Percentiles rank a stretch among this genome's conserved stretches.
Conservation (phyloP, 805 yeast species). For the Starmerella floricola region DNA sequence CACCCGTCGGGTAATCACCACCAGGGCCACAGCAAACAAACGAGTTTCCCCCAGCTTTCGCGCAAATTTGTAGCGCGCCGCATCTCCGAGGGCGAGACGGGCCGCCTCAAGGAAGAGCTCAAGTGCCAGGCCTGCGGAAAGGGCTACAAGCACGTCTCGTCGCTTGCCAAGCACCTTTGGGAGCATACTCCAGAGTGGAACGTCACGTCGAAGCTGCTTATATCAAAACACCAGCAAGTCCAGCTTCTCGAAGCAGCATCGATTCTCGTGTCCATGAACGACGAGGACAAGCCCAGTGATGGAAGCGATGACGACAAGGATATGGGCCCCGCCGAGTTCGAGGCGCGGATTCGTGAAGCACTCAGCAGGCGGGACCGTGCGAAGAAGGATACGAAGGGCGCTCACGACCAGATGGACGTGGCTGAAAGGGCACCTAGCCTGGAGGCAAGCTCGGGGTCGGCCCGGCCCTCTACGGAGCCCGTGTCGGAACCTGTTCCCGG, state of each 20-base stretch:
- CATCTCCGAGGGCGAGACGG: conserved; percentile 76
- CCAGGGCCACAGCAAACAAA: neutral
- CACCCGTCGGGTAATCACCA: no score
- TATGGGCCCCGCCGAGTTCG: neutral
- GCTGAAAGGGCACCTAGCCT: no score
- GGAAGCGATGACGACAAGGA: conserved; percentile 19
- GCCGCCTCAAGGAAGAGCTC: conserved; percentile 69
- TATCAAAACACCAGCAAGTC: conserved; percentile 81
- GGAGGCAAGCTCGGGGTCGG: no score
- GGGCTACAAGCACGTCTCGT: conserved; percentile 77
- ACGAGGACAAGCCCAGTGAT: conserved; percentile 23
- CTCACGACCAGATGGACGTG: no score
- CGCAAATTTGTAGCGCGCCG: conserved; percentile 63
- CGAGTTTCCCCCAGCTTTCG: conserved; percentile 22
- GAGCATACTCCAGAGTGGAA: conserved; percentile 94
- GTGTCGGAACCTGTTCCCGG: no score
- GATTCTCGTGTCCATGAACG: conserved; percentile 61
- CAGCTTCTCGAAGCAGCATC: conserved; percentile 56
- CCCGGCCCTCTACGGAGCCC: no score
- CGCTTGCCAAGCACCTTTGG: conserved; percentile 83
- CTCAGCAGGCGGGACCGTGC: no score
- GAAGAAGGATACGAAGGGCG: no score
- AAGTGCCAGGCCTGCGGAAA: conserved; percentile 87
- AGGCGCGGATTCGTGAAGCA: no score
- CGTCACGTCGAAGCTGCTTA: conserved; percentile 64